Conservation (phyloP, 169 alveolate genomes). For the Plasmodium malariae region DNA sequence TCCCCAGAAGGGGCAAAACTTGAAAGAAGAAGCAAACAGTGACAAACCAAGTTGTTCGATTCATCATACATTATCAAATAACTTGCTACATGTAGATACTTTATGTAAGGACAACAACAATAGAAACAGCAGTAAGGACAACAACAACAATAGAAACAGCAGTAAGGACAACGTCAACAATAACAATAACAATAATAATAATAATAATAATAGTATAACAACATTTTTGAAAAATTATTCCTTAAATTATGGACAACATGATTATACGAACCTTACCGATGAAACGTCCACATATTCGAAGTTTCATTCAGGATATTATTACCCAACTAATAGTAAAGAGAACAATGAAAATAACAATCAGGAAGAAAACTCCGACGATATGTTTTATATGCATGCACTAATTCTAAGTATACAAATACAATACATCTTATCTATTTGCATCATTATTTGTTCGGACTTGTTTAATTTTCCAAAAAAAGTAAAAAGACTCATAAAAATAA, state of each 20-base stretch:
- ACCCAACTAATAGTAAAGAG: no score
- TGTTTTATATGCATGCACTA: conserved; percentile 64
- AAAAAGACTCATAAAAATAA: conserved; percentile 22
- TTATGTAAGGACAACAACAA: no score
- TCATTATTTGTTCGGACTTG: conserved; percentile 60
- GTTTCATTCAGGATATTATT: no score
- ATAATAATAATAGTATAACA: background rate
- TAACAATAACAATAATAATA: no score
- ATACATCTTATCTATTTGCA: conserved; percentile 50
- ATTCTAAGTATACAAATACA: conserved; percentile 73
- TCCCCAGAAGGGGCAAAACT: background rate
- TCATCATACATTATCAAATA: background rate
- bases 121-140: no score
- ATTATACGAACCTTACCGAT: no score
- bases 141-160: no score
- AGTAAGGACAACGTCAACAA: no score
- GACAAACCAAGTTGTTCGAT: background rate
- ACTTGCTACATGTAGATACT: background rate
- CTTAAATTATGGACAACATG: background rate
- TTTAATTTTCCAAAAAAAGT: conserved; percentile 42
- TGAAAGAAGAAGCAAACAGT: no score
- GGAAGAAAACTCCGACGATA: conserved; percentile 54
- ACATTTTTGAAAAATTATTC: background rate
- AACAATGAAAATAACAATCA: background rate
- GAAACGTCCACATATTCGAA: no score